Percentiles rank a stretch among this genome's conserved stretches.
Conservation (phyloP, 139 green algal genomes). For the Auxenochlorella pyrenoidosa region DNA sequence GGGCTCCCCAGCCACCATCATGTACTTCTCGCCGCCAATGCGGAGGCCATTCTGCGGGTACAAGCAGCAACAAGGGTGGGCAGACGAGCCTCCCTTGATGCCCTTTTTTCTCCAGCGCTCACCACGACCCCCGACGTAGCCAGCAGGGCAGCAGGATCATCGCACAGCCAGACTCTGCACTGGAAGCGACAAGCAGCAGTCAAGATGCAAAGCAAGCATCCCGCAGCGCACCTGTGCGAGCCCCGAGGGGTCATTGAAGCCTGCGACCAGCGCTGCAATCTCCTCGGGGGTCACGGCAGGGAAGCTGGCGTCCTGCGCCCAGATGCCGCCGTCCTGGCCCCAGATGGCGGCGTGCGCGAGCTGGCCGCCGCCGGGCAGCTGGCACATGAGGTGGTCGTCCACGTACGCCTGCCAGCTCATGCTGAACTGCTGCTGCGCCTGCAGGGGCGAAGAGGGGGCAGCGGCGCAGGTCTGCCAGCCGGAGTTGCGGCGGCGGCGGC, state of each 20-base stretch:
- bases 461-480: no score
- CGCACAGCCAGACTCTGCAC: not conserved
- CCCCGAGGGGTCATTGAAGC: slow-evolving; percentile 55
- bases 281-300: slow-evolving; percentile 65
- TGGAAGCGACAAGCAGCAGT: not conserved
- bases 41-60: slow-evolving; percentile 51
- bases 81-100: not conserved
- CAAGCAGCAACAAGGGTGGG: not conserved
- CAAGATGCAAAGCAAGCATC: not conserved
- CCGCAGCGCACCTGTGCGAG: not conserved
- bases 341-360: slow-evolving; percentile 73
- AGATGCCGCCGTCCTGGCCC: slow-evolving; percentile 79
- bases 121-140: no score
- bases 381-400: slow-evolving; percentile 73
- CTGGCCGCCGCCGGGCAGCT: slow-evolving; percentile 66
- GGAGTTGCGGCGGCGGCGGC: no score
- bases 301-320: slow-evolving; percentile 70
- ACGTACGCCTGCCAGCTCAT: slow-evolving; percentile 77
- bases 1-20: slow-evolving; percentile 65
- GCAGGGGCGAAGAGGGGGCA: no score
- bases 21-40: slow-evolving; percentile 72
- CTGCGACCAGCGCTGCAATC: slow-evolving; percentile 53
- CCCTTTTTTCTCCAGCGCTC: no score
- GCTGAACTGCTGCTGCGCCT: not conserved
- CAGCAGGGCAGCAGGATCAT: no score